Evolutionary conservation across 2,329 filamentous ascomycete species (phyloP), one percentile per base, ranked within the genome.

Genomic region (Claviceps pazoutovae): DNA sequence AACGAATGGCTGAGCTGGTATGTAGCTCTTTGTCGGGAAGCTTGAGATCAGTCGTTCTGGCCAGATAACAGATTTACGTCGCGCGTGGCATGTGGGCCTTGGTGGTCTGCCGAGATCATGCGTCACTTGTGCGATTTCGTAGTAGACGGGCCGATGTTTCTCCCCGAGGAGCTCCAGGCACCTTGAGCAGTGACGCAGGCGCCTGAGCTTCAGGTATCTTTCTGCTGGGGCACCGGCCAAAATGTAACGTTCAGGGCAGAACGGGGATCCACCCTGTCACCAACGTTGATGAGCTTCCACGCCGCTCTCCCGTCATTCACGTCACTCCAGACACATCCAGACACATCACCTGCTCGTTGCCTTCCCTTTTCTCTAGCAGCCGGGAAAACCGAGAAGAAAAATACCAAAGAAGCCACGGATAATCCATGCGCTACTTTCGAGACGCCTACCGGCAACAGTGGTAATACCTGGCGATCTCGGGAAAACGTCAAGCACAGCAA

Each of bases 241-340:
- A 36, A 34, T 21, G 42, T 39, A 39, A 30, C 14, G 19, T 30
- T 19, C 11, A 26, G 8, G 37, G 49, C 21, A 46, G 46, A 39
- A n/a, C 36, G 41, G 3, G 48, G 52, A 14, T 41, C 51, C 51
- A 53, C 51, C 46, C 45, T 38, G 48, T 51, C 51, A 52, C 41
- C 52, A 46, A 46, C 45, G 34, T 56, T 51, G 46, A 53, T 50
- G 46, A 56, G 44, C 54, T 53, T 56, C 54, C 49, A 54, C 42
- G 46, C 30, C 37, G 13, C 46, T n/a, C 13, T 48, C 45, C 39
- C 30, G 45, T 19, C 30, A 11, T 41, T 47, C 16, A 30, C 36
- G 23, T 19, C 19, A 23, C 36, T 38, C 14, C 19, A 13, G 6
- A 30, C 26, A 30, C 26, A 30, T 34, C 30, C 30, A 11, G 19